Evolutionary conservation across 2,329 filamentous ascomycete species (phyloP).

Genomic region (Penicillium sp.): DNA sequence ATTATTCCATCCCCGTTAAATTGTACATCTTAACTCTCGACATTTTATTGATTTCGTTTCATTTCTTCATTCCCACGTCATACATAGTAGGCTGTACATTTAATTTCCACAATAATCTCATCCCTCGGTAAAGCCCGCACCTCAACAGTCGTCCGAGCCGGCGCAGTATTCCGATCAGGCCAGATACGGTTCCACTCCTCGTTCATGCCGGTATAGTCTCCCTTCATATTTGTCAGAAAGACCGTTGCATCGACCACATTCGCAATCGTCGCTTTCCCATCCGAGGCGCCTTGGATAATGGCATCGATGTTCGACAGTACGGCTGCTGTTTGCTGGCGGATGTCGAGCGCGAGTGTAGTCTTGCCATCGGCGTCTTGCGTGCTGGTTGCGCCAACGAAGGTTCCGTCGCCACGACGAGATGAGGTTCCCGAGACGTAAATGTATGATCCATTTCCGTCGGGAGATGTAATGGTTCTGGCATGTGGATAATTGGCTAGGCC

Average conservation of each 20-base stretch:
- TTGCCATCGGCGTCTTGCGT: slow-evolving; percentile 38
- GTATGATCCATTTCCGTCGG: slow-evolving; percentile 30
- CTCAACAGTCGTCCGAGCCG: slow-evolving; percentile 31
- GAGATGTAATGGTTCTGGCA: slow-evolving; percentile 34
- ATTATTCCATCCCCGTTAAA: background rate
- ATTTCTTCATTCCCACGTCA: slow-evolving; percentile 45
- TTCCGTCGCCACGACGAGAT: slow-evolving; percentile 38
- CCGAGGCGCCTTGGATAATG: slow-evolving; percentile 40
- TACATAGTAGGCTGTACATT: slow-evolving; percentile 19
- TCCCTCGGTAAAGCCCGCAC: slow-evolving; percentile 22
- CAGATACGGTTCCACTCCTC: slow-evolving; percentile 49
- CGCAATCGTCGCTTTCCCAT: slow-evolving; percentile 36
- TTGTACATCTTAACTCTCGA: background rate
- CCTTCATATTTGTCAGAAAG: slow-evolving; percentile 43
- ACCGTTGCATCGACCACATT: slow-evolving; percentile 46
- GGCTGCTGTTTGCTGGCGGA: slow-evolving; percentile 41
- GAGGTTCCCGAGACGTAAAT: slow-evolving; percentile 46
- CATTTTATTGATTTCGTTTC: background rate
- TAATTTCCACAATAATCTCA: slow-evolving; percentile 25
- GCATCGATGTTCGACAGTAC: slow-evolving; percentile 42
- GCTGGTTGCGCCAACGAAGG: slow-evolving; percentile 34
- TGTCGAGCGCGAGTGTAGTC: slow-evolving; percentile 30
- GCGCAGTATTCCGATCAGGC: slow-evolving; percentile 36
- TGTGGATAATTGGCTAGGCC: slow-evolving; percentile 38
- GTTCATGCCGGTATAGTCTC: slow-evolving; percentile 47